Evolutionary conservation across 768 basidiomycete genomes (phyloP), one percentile per base, ranked within the genome.

Genomic region (Suillus decipiens): DNA sequence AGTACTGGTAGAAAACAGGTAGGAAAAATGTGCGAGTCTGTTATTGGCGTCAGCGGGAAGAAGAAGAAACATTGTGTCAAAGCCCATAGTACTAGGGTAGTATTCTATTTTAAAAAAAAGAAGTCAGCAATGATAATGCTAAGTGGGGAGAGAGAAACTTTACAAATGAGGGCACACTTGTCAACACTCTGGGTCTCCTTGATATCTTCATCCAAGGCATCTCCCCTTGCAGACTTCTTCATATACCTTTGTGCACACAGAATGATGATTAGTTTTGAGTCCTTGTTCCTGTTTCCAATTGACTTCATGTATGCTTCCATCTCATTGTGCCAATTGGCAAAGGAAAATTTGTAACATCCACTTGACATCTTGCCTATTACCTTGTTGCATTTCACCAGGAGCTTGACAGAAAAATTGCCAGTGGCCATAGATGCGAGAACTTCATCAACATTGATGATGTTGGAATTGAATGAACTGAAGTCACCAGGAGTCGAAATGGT

Each of bases 281-380:
- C 58, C 7, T 39, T 8, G 6, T n/a, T 33, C 58, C 58, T 59
- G 19, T 33, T 59, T 41, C 41, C 6, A 8, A 59, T 43, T 1
- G 41, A 59, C 31, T 59, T 45, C 41, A 5, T 59, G 58, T 59
- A 59, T 24, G 41, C 14, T 19, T 24, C 54, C 15, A 5, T 55
- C 31, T 55, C 22, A 2, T 22, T 0, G 12, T 37, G 33, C 15
- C 54, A 55, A 6, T 55, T 28, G 15, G 31, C 3, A 1, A 22
- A 55, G 9, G 31, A 55, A 17, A 55, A 55, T 6, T 33, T 55
- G 54, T 55, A 55, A 47, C 45, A 47, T 47, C 45, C 5, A 2
- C 45, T 47, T 5, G 22, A 47, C 45, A 47, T 24, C 37, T 24
- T 39, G 54, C 54, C 57, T 1, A 10, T 47, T 47, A 4, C 45